These are phyloP conservation scores for Wallacemonas rigidus DNA, from an alignment of 208 protist species.

Conservation along the genomic window DNA sequence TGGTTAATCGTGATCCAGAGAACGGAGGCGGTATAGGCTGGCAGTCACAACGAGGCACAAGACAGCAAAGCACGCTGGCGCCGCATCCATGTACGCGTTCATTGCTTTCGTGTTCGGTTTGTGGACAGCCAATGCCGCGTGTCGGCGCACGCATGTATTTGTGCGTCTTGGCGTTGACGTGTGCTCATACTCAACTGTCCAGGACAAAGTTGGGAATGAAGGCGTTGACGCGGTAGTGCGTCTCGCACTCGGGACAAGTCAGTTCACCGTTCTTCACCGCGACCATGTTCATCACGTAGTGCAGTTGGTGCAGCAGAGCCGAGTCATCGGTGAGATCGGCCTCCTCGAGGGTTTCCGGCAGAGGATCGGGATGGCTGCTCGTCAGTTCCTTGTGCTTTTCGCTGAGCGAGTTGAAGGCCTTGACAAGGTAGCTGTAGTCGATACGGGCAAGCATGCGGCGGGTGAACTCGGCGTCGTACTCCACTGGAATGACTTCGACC, in stretches of 20 bases:
- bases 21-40: no score
- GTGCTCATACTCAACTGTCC: constrained; percentile 14
- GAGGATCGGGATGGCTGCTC: constrained; percentile 12
- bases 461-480: constrained; percentile 80
- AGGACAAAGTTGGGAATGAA: constrained; percentile 91
- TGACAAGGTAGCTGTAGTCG: constrained; percentile 69
- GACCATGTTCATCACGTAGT: constrained; percentile 73
- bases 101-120: no score
- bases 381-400: constrained; percentile 29
- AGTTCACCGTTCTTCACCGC: constrained; percentile 75
- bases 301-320: constrained; percentile 45
- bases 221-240: constrained; percentile 67
- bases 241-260: constrained; percentile 62
- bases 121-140: no score
- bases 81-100: no score
- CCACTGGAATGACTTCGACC: constrained; percentile 51
- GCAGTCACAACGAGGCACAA: no score
- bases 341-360: constrained; percentile 65
- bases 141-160: no score
- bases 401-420: constrained; percentile 51
- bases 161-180: no score
- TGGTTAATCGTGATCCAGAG: no score
- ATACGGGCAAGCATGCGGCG: constrained; percentile 84
- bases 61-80: no score
- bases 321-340: constrained; percentile 62